Evolutionary conservation across 176 grass and related monocot genomes (phyloP).

Genomic region (Oryza nivara): DNA sequence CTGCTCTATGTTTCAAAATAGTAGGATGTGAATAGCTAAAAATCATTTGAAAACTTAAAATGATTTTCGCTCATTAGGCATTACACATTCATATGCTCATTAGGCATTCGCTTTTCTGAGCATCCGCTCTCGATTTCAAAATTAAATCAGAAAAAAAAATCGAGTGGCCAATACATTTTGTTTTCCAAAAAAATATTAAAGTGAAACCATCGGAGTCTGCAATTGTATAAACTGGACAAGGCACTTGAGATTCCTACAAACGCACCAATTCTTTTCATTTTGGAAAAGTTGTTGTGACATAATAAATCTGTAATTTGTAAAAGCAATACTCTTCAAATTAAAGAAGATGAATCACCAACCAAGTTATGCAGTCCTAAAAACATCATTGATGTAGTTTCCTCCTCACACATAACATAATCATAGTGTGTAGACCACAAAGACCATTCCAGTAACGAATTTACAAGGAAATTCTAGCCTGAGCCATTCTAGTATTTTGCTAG

Average conservation of each 20-base stretch:
- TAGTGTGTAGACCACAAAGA: neutral
- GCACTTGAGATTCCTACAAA: neutral
- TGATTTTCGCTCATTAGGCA: too few species aligned
- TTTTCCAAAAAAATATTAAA: neutral
- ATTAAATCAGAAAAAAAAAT: neutral
- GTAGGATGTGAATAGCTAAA: neutral
- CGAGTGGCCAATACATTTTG: neutral
- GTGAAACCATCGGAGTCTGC: neutral
- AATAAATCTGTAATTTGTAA: neutral
- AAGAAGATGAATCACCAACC: neutral
- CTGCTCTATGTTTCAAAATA: neutral
- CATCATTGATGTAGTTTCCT: neutral
- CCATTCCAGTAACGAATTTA: neutral
- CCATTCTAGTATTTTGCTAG: conserved; percentile 11
- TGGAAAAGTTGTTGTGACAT: neutral
- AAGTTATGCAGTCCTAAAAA: neutral
- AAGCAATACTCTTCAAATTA: neutral
- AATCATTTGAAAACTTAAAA: too few species aligned
- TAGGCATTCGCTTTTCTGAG: neutral
- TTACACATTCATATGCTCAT: neutral
- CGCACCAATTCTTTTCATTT: neutral
- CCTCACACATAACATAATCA: neutral
- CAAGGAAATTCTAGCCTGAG: conserved; percentile 1
- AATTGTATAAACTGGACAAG: neutral
- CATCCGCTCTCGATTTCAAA: neutral